Evolutionary conservation across 352 stramenopile genomes (phyloP).

Genomic region (Globisporangium abappressorium): DNA sequence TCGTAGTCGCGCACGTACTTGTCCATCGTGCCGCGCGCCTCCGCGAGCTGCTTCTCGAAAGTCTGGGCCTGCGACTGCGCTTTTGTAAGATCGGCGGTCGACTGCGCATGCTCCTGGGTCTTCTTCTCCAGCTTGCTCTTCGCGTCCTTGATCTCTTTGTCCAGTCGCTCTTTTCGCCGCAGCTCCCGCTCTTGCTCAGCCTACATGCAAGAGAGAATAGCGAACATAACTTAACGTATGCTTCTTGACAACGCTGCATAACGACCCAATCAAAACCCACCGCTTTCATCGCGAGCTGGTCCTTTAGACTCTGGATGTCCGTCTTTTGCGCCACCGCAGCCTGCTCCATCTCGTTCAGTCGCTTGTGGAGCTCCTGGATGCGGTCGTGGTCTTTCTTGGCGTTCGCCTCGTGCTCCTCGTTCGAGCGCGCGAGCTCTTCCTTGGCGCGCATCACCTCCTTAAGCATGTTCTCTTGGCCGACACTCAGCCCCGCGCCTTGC

Average conservation of each 20-base stretch:
- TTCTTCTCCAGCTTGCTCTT: constrained; percentile 89
- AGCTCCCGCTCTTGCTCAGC: constrained; percentile 87
- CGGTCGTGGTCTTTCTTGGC: constrained; percentile 79
- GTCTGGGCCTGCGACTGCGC: constrained; percentile 66
- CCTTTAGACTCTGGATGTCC: constrained; percentile 84
- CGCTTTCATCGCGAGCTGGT: constrained; percentile 83
- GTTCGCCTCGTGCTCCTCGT: constrained; percentile 82
- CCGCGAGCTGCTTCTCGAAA: constrained; percentile 87
- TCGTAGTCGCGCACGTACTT: constrained; percentile 94
- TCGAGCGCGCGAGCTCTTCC: constrained; percentile 84
- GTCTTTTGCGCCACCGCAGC: constrained; percentile 45
- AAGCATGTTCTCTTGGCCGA: constrained; percentile 92
- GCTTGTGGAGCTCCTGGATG: constrained; percentile 77
- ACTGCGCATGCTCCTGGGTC: constrained; percentile 49
- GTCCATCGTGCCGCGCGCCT: constrained; percentile 86
- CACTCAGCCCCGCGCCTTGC: constrained; percentile 89
- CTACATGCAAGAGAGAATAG: constrained; percentile 22
- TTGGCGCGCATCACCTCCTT: constrained; percentile 90
- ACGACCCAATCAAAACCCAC: constrained; percentile 19
- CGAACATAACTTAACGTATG: background rate
- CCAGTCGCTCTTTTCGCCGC: constrained; percentile 86
- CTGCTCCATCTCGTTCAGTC: constrained; percentile 61
- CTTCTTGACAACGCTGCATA: constrained; percentile 12
- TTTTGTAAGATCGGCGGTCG: constrained; percentile 48
- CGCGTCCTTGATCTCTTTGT: constrained; percentile 92